A percentile compares a stretch with the other conserved stretches of the same genome.
phyloP scores from a whole-genome alignment of 169 alveolate species.

The Cardiosporidium cionae region DNA sequence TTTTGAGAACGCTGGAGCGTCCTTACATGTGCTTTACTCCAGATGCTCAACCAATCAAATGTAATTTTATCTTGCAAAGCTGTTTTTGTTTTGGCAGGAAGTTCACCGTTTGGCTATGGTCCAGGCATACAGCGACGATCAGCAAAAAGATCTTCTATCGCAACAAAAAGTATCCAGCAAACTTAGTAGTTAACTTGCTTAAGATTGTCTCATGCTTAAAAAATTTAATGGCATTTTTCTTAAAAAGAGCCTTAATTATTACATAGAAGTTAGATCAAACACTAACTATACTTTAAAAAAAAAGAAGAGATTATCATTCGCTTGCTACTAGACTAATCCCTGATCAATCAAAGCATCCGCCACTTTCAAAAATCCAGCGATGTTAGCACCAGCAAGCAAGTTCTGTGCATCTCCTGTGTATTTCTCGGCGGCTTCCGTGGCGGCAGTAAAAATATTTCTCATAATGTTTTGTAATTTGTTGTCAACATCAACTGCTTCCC shows the following conservation, averaged over 20 bases:
- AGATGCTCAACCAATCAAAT: no score
- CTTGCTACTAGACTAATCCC: conserved; percentile 41
- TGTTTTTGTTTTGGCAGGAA: not conserved
- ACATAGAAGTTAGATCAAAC: no score
- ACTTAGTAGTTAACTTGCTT: no score
- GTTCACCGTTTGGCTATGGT: not conserved
- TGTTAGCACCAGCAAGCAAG: conserved; percentile 69
- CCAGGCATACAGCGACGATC: not conserved
- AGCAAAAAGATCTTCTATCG: not conserved
- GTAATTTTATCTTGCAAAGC: not conserved
- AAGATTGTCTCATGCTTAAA: no score
- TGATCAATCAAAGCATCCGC: conserved; percentile 68
- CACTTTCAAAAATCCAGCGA: conserved; percentile 70
- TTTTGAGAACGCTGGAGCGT: no score
- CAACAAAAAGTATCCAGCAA: no score
- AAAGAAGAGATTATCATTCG: no score
- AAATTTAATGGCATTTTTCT: no score
- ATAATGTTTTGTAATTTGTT: conserved; percentile 51
- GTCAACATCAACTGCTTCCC: conserved; percentile 66
- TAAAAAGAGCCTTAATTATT: no score
- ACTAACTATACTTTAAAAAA: no score
- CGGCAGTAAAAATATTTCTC: conserved; percentile 48
- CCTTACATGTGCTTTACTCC: no score
- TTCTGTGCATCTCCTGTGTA: conserved; percentile 50
- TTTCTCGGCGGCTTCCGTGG: conserved; percentile 47